Percentiles rank a stretch among this genome's conserved stretches.
Conservation (phyloP, 371 early-diverging fungal genomes). For the Thermomucor indicae-seudaticae region DNA sequence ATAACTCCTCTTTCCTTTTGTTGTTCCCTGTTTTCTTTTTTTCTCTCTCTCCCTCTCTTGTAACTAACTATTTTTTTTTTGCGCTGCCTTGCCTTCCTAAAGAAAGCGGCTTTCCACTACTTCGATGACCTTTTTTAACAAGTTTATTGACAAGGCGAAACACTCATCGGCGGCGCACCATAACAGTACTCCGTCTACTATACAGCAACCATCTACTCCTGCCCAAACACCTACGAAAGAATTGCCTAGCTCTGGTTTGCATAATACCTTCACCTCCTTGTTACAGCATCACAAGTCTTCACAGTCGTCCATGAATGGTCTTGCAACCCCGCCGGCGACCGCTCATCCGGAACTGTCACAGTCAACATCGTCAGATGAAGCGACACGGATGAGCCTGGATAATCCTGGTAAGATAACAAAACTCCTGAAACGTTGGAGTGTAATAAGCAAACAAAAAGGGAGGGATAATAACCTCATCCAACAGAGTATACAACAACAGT, state of each 20-base stretch:
- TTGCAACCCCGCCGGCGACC: conserved; percentile 10
- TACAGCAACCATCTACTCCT: conserved; percentile 8
- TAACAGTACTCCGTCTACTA: conserved; percentile 1
- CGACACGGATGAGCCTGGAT: conserved; percentile 20
- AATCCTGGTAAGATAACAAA: conserved; percentile 8
- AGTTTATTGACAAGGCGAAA: conserved; percentile 21
- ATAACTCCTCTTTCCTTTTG: background rate
- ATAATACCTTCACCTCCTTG: conserved; percentile 2
- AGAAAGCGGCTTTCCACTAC: background rate
- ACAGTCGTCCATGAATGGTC: conserved; percentile 1
- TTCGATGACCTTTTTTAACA: conserved; percentile 18
- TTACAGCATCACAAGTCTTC: background rate
- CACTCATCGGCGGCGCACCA: background rate
- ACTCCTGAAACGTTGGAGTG: background rate
- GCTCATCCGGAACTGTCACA: conserved; percentile 8
- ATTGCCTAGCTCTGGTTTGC: conserved; percentile 4
- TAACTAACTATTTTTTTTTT: conserved; percentile 1
- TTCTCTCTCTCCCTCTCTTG: background rate
- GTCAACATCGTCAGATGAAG: conserved; percentile 12
- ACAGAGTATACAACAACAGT: background rate
- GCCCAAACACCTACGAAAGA: conserved; percentile 11
- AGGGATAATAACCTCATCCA: background rate
- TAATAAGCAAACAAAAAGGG: too few relatives aligned
- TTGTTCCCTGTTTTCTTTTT: background rate
- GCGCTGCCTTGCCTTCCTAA: background rate